Percentiles rank a stretch among this genome's conserved stretches.
Conservation (phyloP, 208 protist genomes). For the Crithidia brevicula region DNA sequence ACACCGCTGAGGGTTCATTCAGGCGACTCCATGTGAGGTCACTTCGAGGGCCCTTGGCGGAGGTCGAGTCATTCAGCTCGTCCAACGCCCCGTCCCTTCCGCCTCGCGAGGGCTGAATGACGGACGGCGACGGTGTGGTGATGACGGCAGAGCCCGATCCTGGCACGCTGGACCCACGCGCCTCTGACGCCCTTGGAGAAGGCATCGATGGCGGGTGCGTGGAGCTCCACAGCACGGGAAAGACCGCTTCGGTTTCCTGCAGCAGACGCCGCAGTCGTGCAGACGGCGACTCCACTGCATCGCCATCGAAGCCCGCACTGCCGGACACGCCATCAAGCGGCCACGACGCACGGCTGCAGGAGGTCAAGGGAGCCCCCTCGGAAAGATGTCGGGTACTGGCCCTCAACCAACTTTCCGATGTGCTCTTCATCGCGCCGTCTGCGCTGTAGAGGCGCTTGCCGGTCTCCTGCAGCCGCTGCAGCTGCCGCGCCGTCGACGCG, state of each 20-base stretch:
- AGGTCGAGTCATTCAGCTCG: not conserved
- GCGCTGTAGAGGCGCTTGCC: constrained; percentile 16
- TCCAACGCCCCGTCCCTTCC: not conserved
- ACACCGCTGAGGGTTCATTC: not conserved
- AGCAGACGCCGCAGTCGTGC: constrained; percentile 18
- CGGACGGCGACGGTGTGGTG: not conserved
- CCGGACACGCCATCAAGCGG: not conserved
- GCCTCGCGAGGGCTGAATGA: not conserved
- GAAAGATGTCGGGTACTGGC: not conserved
- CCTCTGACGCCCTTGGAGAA: not conserved
- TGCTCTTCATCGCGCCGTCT: not conserved
- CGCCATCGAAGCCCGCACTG: not conserved
- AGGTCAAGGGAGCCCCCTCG: not conserved
- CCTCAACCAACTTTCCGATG: not conserved
- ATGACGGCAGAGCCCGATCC: not conserved
- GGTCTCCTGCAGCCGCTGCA: constrained; percentile 25
- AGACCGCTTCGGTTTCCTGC: constrained; percentile 13
- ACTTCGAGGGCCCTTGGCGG: not conserved
- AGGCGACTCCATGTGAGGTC: constrained; percentile 1
- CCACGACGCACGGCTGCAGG: not conserved
- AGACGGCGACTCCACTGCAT: constrained; percentile 10
- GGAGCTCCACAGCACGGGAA: constrained; percentile 3
- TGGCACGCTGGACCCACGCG: not conserved
- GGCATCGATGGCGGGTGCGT: not conserved
- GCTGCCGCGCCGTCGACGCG: constrained; percentile 15